Evolutionary conservation across 306 rosid genomes (phyloP), one percentile per base, ranked within the genome.

Genomic region (Potentilla sterilis): DNA sequence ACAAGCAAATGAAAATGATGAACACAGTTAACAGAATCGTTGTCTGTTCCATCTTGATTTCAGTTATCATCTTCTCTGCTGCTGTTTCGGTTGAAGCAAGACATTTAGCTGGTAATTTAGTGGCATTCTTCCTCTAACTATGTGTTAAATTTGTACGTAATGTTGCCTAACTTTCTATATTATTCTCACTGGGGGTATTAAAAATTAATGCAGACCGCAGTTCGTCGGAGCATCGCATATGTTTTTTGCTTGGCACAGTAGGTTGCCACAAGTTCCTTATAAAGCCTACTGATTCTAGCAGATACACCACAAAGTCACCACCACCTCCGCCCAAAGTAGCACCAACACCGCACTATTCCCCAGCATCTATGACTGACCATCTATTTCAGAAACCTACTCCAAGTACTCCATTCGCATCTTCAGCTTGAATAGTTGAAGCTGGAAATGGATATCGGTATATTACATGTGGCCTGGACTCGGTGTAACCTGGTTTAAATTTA

Each of bases 291-390:
- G 47, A 24, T 9, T 16, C 4, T 2, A 35, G 62, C 4, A 47
- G 44, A 51, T 32, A 32, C 12, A 35, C 34, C 28, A 2, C 4
- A 38, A 70, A 19, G 46, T 49, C 75, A 4, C 75, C 75, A 5
- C 75, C 63, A 14, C 75, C 75, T 51, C 75, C 75, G 6, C 75
- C 75, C 2, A 70, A 70, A 35, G 44, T 14, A 70, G 75, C 75
- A 51, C 44, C 75, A 70, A 5, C 75, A 16, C 63, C 75, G 9
- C n/a, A 18, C 9, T 7, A 15, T 19, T 21, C 61, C 13, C 14
- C 44, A 10, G 15, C 42, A 14, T 3, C 75, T 18, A 19, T 35
- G 9, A 49, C 46, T 1, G 19, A 35, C 19, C 18, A 9, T 59
- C 38, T 49, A 18, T 52, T 34, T 3, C 34, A 70, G 34, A 70